A percentile compares a stretch with the other conserved stretches of the same genome.
These are phyloP conservation scores for Galeopsis tetrahit DNA, from an alignment of 257 asterid species.

Conservation along the genomic window DNA sequence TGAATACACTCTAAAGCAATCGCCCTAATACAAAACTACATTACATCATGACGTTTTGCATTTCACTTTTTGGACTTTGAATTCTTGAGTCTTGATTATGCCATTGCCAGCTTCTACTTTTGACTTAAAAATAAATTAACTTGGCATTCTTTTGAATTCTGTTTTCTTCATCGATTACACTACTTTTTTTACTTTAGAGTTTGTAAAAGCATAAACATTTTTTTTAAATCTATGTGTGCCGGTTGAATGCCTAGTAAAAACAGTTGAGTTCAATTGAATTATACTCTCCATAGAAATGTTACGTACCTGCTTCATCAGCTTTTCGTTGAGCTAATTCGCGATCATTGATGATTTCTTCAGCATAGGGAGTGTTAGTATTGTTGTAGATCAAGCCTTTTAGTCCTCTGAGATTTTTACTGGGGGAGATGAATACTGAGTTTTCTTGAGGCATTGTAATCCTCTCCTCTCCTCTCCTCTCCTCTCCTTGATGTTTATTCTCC, in stretches of 20 bases:
- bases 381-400: slow-evolving; percentile 53
- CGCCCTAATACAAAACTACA: slow-evolving; percentile 38
- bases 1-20: slow-evolving; percentile 24
- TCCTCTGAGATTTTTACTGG: slow-evolving; percentile 74
- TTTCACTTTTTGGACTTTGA: slow-evolving; percentile 35
- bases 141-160: not conserved
- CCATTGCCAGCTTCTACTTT: slow-evolving; percentile 37
- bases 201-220: too few species aligned
- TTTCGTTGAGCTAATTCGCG: slow-evolving; percentile 81
- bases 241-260: not conserved
- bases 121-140: slow-evolving; percentile 10
- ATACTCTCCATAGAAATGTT: not conserved
- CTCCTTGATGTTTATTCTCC: not conserved
- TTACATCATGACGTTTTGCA: slow-evolving; percentile 45
- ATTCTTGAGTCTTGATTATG: slow-evolving; percentile 33
- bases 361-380: slow-evolving; percentile 40
- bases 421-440: slow-evolving; percentile 54
- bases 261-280: too few species aligned
- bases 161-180: too few species aligned
- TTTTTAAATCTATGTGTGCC: not conserved
- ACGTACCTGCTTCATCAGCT: slow-evolving; percentile 86
- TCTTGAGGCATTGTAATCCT: slow-evolving; percentile 69
- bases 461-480: not conserved
- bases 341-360: slow-evolving; percentile 68
- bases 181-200: too few species aligned